Percentiles rank a stretch among this genome's conserved stretches.
phyloP scores from a whole-genome alignment of 2,329 filamentous ascomycete species.

The Neonectria punicea region DNA sequence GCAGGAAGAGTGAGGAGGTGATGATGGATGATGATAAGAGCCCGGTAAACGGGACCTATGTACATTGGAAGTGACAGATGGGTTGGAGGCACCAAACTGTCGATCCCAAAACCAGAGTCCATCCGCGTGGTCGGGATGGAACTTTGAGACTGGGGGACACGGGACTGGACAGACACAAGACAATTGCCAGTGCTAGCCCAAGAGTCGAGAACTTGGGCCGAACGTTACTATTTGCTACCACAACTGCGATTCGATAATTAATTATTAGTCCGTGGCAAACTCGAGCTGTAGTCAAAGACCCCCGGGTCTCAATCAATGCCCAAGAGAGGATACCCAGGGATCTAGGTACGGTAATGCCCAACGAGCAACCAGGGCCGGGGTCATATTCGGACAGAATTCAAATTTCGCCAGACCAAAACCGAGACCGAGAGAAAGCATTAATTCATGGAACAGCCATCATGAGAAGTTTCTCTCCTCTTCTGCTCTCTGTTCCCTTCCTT shows the following conservation, averaged over 20 bases:
- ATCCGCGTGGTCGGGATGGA: conserved; percentile 1
- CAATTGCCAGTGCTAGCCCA: background rate
- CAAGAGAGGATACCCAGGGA: background rate
- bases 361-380: background rate
- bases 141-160: background rate
- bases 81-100: background rate
- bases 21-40: conserved; percentile 14
- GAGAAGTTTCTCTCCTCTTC: background rate
- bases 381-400: background rate
- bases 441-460: background rate
- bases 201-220: background rate
- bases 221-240: background rate
- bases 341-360: background rate
- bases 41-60: background rate
- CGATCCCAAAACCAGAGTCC: background rate
- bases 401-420: background rate
- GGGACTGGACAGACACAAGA: background rate
- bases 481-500: background rate
- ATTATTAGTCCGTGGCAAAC: background rate
- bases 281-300: background rate
- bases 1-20: background rate
- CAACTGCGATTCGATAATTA: background rate
- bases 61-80: background rate
- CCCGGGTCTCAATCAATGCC: background rate
- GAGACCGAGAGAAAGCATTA: background rate